A percentile compares a stretch with the other conserved stretches of the same genome.
phyloP scores from a whole-genome alignment of 2,329 filamentous ascomycete species.

The Parastagonospora nodorum region DNA sequence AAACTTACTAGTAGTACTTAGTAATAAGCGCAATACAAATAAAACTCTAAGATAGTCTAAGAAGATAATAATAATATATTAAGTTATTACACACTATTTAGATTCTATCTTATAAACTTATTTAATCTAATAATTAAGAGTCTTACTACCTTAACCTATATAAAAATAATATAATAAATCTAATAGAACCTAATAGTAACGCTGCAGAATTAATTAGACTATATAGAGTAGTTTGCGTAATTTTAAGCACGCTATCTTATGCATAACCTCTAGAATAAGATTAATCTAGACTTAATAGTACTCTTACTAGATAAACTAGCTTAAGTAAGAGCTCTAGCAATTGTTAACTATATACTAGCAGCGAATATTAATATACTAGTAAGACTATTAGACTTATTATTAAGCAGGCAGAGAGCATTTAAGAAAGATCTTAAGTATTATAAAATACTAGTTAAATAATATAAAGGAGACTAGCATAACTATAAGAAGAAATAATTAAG shows the following conservation, averaged over 20 bases:
- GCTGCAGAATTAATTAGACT: not conserved
- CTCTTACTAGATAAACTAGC: not conserved
- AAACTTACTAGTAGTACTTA: no score
- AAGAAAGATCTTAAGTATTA: not conserved
- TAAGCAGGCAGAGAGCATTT: not conserved
- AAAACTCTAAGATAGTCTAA: no score
- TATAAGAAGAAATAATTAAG: not conserved
- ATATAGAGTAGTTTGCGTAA: not conserved
- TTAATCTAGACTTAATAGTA: not conserved
- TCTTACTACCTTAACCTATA: not conserved
- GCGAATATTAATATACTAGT: not conserved
- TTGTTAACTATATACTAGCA: not conserved
- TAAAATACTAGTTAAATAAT: not conserved
- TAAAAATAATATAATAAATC: not conserved
- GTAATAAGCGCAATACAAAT: no score
- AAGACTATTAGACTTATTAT: not conserved
- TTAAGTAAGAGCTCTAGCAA: not conserved
- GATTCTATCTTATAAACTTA: no score
- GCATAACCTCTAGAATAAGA: not conserved
- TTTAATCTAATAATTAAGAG: not conserved
- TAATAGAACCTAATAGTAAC: not conserved
- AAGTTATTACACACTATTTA: no score
- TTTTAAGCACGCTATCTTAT: not conserved
- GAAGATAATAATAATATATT: no score
- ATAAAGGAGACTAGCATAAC: not conserved